Conservation (phyloP, 2,329 filamentous ascomycete genomes). For the Coleophoma crateriformis region DNA sequence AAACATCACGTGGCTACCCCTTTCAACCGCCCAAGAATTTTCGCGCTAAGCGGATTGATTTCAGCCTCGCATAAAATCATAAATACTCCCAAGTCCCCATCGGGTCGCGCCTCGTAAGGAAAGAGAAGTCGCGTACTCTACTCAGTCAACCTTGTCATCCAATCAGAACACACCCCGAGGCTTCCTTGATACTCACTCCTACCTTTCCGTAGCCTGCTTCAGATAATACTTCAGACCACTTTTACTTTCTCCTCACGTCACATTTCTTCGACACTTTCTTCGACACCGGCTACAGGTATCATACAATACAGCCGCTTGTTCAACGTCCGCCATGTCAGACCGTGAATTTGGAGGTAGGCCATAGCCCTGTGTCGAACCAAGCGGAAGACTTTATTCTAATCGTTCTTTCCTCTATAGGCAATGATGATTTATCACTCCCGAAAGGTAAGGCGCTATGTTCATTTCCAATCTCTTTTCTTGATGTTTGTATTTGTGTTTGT, state of each 20-base stretch:
- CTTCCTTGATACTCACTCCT: too few relatives aligned
- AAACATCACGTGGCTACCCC: too few relatives aligned
- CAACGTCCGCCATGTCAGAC: constrained; percentile 48
- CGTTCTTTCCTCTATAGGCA: constrained; percentile 34
- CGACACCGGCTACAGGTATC: neutral
- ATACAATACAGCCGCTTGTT: neutral
- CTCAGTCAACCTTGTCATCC: neutral
- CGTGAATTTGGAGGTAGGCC: constrained; percentile 58
- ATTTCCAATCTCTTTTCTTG: constrained; percentile 2
- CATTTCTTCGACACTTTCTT: neutral
- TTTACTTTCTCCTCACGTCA: neutral
- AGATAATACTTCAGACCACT: neutral
- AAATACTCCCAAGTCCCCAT: neutral
- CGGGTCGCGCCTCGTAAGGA: constrained; percentile 7
- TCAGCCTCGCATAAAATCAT: constrained; percentile 17
- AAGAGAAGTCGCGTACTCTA: constrained; percentile 6
- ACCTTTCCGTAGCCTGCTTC: neutral
- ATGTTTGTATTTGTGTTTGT: neutral
- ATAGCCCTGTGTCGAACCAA: neutral
- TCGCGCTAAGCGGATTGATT: neutral
- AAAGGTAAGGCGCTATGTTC: constrained; percentile 42
- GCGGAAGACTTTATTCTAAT: constrained; percentile 17
- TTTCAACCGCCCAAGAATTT: neutral
- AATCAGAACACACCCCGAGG: too few relatives aligned
- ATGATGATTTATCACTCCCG: constrained; percentile 58